Base-by-base conservation (phyloP, 2,329 filamentous ascomycete genomes). In the Hymenoscyphus linearis region DNA sequence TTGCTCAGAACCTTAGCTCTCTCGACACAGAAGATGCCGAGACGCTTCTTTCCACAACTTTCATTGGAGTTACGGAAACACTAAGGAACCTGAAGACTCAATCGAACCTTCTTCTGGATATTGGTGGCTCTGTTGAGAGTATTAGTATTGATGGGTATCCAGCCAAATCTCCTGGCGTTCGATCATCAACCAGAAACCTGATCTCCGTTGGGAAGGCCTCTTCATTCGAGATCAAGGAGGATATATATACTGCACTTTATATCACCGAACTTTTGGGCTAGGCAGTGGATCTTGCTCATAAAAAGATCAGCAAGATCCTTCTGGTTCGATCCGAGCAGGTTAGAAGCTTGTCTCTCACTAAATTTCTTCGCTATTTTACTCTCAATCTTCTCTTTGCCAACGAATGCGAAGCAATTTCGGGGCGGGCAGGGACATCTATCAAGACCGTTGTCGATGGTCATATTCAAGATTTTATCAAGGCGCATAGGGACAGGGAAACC, bases 321-420 rank as follows among this genome's bases (percentile, higher is more conserved):
- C 89, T 87, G 60, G 90, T 93, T 0, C 84, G 90, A 34, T 83
- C 87, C 2, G 89, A 92, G 64, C 88, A 92, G 71, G 88, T 90
- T 1, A 77, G 84, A 53, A 81, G 84, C 67, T 95, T 96, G 73
- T 76, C 36, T 37, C 36, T 37, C 12, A 12, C 36, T 13, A 10
- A 14, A 10, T 37, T 37, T 14, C 3, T 37, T 95, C 84, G 91
- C 34, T 95, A 95, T 73, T 93, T 93, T 68, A 90, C 85, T 0
- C 80, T 96, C 37, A 95, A 93, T 69, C 79, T 91, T 7, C 84
- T 91, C 60, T 95, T 95, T 73, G 88, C 89, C 56, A 91, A 91
- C 63, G 91, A 96, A 72, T 95, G 91, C 70, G 91, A 96, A 74
- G 88, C 89, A 16, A 86, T 95, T 25, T 93, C 89, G 22, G 90